These are phyloP conservation scores for Fusarium sp. DNA, from an alignment of 2,329 filamentous ascomycete genomes.

Conservation along the genomic window DNA sequence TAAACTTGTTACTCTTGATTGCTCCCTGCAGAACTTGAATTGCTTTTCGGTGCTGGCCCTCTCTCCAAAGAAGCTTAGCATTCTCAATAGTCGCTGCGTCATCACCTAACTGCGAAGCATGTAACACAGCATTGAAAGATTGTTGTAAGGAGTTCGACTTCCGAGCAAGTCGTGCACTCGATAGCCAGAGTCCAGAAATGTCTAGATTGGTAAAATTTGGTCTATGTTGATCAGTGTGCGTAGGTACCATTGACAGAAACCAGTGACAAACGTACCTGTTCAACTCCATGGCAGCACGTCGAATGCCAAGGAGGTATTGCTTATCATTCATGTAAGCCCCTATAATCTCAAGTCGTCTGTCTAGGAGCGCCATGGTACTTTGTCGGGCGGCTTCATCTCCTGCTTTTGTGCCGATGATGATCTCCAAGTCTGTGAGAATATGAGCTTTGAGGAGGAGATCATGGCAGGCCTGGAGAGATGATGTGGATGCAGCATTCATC, in stretches of 20 bases:
- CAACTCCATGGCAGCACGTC: slow-evolving; percentile 88
- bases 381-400: slow-evolving; percentile 56
- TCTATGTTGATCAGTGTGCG: slow-evolving; percentile 48
- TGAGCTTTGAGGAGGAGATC: slow-evolving; percentile 88
- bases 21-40: slow-evolving; percentile 91
- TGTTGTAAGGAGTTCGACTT: slow-evolving; percentile 87
- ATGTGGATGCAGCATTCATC: slow-evolving; percentile 80
- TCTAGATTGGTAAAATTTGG: slow-evolving; percentile 75
- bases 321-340: slow-evolving; percentile 93
- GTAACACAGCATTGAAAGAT: slow-evolving; percentile 92
- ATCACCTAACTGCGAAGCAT: slow-evolving; percentile 86
- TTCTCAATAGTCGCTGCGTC: slow-evolving; percentile 94
- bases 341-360: slow-evolving; percentile 85
- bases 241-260: not conserved
- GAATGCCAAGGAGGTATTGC: slow-evolving; percentile 88
- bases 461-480: slow-evolving; percentile 86
- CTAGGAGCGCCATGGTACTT: slow-evolving; percentile 58
- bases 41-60: slow-evolving; percentile 92
- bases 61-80: slow-evolving; percentile 90
- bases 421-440: slow-evolving; percentile 86
- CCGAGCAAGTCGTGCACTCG: slow-evolving; percentile 84
- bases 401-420: slow-evolving; percentile 68
- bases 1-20: slow-evolving; percentile 83
- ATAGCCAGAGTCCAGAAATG: slow-evolving; percentile 86
- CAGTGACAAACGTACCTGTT: slow-evolving; percentile 64